Conservation (phyloP, 805 yeast species). For the Cyberlindnera maritima region DNA sequence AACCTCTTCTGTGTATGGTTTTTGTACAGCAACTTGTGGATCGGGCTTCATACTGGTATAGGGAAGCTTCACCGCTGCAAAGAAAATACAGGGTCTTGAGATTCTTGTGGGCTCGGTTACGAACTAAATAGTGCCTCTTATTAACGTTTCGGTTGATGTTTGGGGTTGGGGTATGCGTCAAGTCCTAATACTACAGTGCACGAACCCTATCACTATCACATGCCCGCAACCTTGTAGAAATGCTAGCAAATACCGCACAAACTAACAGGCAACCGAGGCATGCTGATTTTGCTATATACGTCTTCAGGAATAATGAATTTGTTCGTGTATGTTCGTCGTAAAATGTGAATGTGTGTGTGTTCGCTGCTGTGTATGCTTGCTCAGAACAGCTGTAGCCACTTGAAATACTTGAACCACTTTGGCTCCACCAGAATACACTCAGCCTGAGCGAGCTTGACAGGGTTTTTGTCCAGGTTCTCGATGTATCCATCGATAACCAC, state of each 20-base stretch:
- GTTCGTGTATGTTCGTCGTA: too few relatives aligned
- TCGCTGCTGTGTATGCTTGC: background rate
- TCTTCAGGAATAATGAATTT: too few relatives aligned
- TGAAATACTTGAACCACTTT: constrained; percentile 75
- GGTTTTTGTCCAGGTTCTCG: constrained; percentile 44
- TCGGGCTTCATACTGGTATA: too few relatives aligned
- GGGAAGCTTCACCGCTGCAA: too few relatives aligned
- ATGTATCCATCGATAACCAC: constrained; percentile 71
- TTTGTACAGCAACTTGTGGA: background rate
- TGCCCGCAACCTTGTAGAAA: background rate
- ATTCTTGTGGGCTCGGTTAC: too few relatives aligned
- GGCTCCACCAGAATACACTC: constrained; percentile 80
- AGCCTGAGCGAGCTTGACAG: constrained; percentile 54
- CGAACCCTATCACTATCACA: background rate
- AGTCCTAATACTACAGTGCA: background rate
- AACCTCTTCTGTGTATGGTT: background rate
- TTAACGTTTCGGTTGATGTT: too few relatives aligned
- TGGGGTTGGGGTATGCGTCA: background rate
- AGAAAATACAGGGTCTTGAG: too few relatives aligned
- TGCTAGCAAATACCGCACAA: too few relatives aligned
- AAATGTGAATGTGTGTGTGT: too few relatives aligned
- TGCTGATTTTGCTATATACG: too few relatives aligned
- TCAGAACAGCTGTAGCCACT: constrained; percentile 46
- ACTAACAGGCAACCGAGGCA: too few relatives aligned
- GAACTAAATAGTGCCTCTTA: too few relatives aligned